phyloP scores from a whole-genome alignment of 495 filamentous ascomycete species.

The Bathelium albidoporum region DNA sequence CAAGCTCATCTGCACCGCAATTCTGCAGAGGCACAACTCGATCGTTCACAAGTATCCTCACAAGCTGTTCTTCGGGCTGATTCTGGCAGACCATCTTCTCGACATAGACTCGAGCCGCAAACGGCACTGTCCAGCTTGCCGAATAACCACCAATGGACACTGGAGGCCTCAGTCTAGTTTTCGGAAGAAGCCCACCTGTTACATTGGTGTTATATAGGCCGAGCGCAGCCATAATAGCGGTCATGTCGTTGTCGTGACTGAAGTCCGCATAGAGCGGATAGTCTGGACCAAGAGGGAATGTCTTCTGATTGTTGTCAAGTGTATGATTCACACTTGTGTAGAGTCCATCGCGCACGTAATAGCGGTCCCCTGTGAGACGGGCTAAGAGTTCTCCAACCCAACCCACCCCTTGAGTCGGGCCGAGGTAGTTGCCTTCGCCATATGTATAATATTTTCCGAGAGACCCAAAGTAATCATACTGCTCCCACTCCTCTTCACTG shows the following conservation, averaged over 20 bases:
- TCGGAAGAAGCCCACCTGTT: slow-evolving; percentile 27
- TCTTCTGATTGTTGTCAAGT: slow-evolving; percentile 47
- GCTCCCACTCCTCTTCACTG: slow-evolving; percentile 53
- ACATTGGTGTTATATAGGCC: slow-evolving; percentile 57
- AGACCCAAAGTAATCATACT: slow-evolving; percentile 67
- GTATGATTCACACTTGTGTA: slow-evolving; percentile 60
- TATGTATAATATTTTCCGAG: slow-evolving; percentile 75
- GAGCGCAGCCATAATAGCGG: slow-evolving; percentile 58
- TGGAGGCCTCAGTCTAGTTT: slow-evolving; percentile 37
- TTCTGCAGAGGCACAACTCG: slow-evolving; percentile 59
- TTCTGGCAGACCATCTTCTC: slow-evolving; percentile 68
- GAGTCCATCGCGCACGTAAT: slow-evolving; percentile 28
- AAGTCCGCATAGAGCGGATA: slow-evolving; percentile 66
- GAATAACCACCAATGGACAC: slow-evolving; percentile 47
- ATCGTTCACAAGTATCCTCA: slow-evolving; percentile 73
- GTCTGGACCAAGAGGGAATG: slow-evolving; percentile 55
- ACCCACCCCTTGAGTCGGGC: slow-evolving; percentile 71
- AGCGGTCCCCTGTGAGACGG: slow-evolving; percentile 52
- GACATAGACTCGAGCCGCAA: slow-evolving; percentile 65
- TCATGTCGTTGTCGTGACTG: slow-evolving; percentile 79
- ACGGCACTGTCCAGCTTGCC: slow-evolving; percentile 67
- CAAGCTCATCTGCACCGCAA: slow-evolving; percentile 56
- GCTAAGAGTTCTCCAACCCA: slow-evolving; percentile 78
- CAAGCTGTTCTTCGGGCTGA: slow-evolving; percentile 43
- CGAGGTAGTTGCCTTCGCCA: slow-evolving; percentile 63